phyloP scores from a whole-genome alignment of 1,284 basidiomycete species.

The Tremellales sp. region DNA sequence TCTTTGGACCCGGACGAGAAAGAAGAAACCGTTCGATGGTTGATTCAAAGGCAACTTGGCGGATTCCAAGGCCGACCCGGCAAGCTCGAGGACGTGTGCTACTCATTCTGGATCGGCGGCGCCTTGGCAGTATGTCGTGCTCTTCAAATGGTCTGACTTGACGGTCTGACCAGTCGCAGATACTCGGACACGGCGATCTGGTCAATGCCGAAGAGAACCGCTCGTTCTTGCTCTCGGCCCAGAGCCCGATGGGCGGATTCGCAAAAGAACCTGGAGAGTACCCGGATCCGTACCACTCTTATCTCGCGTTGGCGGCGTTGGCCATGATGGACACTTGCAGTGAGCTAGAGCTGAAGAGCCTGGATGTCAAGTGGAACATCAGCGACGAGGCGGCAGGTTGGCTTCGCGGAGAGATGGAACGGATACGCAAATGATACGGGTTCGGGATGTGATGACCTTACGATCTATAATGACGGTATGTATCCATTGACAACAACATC shows the following conservation, averaged over 20 bases:
- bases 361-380: conserved; percentile 70
- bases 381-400: conserved; percentile 60
- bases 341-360: conserved; percentile 57
- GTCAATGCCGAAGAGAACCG: conserved; percentile 58
- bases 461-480: not conserved
- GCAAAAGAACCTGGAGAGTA: conserved; percentile 71
- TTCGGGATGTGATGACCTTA: not conserved
- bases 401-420: conserved; percentile 51
- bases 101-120: conserved; percentile 90
- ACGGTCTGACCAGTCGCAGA: conserved; percentile 49
- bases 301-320: conserved; percentile 75
- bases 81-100: conserved; percentile 84
- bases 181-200: conserved; percentile 58
- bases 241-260: conserved; percentile 80
- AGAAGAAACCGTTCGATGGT: conserved; percentile 61
- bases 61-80: conserved; percentile 82
- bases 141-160: not conserved
- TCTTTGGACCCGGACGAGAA: not conserved
- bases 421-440: conserved; percentile 4
- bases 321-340: conserved; percentile 37
- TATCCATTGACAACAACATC: conserved; percentile 1
- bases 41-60: conserved; percentile 68
- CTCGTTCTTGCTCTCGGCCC: conserved; percentile 65
- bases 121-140: conserved; percentile 59
- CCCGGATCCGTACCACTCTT: conserved; percentile 89